These are phyloP conservation scores for Goniomonas avonlea DNA, from an alignment of 78 protist species.

Conservation along the genomic window DNA sequence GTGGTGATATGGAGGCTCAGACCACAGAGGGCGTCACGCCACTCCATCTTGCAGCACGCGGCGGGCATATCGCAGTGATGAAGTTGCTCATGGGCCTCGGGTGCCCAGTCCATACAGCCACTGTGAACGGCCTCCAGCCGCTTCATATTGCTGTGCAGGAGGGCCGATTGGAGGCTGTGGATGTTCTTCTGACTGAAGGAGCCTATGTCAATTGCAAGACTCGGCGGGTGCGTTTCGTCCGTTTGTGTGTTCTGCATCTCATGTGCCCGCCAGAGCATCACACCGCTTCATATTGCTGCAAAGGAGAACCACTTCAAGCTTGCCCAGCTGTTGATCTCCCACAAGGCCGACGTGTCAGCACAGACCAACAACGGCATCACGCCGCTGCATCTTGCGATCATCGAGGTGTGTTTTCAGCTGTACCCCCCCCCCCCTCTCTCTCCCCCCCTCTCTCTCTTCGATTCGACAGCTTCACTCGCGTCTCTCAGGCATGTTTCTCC, in stretches of 20 bases:
- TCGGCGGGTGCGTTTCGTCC: too few species aligned
- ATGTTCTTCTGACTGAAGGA: neutral
- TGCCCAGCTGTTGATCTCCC: neutral
- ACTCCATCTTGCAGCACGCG: conserved; percentile 5
- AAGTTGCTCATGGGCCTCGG: neutral
- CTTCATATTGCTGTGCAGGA: conserved; percentile 7
- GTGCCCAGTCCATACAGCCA: neutral
- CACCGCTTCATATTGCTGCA: neutral
- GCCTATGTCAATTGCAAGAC: too few species aligned
- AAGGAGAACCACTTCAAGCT: neutral
- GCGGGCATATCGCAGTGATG: neutral
- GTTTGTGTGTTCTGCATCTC: too few species aligned
- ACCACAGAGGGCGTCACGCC: conserved; percentile 5
- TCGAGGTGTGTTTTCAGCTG: too few species aligned
- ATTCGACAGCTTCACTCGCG: too few species aligned
- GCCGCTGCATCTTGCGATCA: neutral
- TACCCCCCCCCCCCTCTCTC: too few species aligned
- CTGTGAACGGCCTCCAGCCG: neutral
- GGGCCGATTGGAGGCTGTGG: neutral
- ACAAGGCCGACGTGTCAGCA: neutral
- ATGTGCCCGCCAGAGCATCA: neutral
- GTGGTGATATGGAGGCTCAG: neutral
- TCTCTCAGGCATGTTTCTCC: too few species aligned
- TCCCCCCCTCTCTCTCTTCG: too few species aligned
- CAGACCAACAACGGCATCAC: conserved; percentile 8